These are phyloP conservation scores for Aspergillus sergii DNA, from an alignment of 2,329 filamentous ascomycete genomes.

Conservation along the genomic window DNA sequence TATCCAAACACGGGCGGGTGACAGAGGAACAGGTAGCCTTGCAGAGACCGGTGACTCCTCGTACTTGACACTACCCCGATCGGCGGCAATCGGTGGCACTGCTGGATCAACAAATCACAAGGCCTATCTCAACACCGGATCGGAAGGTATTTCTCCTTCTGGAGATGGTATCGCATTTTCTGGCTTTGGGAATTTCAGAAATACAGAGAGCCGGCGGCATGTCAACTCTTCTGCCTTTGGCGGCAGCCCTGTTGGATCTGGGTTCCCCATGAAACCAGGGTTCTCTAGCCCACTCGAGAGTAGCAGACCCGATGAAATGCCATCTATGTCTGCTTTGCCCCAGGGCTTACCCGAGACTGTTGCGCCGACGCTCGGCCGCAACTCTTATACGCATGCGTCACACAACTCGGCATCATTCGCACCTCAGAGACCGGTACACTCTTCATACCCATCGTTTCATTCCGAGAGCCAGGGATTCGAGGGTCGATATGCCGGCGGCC, in stretches of 20 bases:
- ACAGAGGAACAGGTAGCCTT: slow-evolving; percentile 41
- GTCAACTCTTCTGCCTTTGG: slow-evolving; percentile 35
- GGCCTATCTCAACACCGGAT: slow-evolving; percentile 35
- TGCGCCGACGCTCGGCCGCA: slow-evolving; percentile 27
- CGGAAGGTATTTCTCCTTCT: slow-evolving; percentile 38
- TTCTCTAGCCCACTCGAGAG: slow-evolving; percentile 33
- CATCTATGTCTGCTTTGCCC: slow-evolving; percentile 31
- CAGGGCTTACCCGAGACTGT: slow-evolving; percentile 33
- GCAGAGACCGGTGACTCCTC: slow-evolving; percentile 49
- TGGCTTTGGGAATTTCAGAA: slow-evolving; percentile 34
- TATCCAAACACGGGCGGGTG: slow-evolving; percentile 55
- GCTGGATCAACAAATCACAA: slow-evolving; percentile 30
- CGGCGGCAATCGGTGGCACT: slow-evolving; percentile 45
- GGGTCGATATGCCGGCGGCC: slow-evolving; percentile 29
- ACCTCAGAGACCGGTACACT: slow-evolving; percentile 38
- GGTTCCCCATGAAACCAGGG: slow-evolving; percentile 34
- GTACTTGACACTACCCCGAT: slow-evolving; percentile 52
- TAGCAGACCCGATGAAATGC: slow-evolving; percentile 32
- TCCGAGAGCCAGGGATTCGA: slow-evolving; percentile 41
- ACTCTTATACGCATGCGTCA: slow-evolving; percentile 35
- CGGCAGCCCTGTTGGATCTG: slow-evolving; percentile 32
- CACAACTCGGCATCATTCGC: slow-evolving; percentile 39
- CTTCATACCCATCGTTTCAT: slow-evolving; percentile 42
- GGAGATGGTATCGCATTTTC: slow-evolving; percentile 36
- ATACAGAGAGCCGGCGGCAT: slow-evolving; percentile 37